Conservation (phyloP, 2,329 filamentous ascomycete genomes). For the Davidsoniella virescens region DNA sequence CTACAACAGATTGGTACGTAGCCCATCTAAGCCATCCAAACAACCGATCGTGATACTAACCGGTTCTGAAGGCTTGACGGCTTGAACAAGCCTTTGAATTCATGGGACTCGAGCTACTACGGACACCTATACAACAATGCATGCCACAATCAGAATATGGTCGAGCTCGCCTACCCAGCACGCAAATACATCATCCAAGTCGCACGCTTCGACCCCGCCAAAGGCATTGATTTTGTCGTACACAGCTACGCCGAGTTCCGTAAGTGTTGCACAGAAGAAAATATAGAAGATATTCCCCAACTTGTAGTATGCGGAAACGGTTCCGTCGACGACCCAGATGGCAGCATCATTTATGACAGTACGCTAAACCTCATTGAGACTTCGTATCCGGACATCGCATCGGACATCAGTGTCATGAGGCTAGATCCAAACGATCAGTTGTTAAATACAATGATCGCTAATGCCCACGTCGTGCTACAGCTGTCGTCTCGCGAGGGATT, state of each 20-base stretch:
- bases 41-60: constrained; percentile 14
- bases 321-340: constrained; percentile 69
- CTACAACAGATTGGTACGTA: constrained; percentile 59
- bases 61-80: constrained; percentile 41
- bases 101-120: constrained; percentile 59
- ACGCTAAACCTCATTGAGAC: constrained; percentile 51
- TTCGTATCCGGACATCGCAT: constrained; percentile 42
- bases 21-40: constrained; percentile 3
- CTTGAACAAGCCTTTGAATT: constrained; percentile 56
- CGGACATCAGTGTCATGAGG: constrained; percentile 59
- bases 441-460: constrained; percentile 58
- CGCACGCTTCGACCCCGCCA: constrained; percentile 68
- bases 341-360: constrained; percentile 52
- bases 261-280: constrained; percentile 37
- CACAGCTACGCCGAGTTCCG: constrained; percentile 61
- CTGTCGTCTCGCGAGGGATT: constrained; percentile 71
- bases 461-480: constrained; percentile 58
- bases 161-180: constrained; percentile 39
- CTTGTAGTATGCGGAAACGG: constrained; percentile 65
- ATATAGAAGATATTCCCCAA: constrained; percentile 43
- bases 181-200: constrained; percentile 64
- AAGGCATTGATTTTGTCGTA: constrained; percentile 65
- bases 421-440: constrained; percentile 65
- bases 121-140: constrained; percentile 53
- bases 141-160: constrained; percentile 43